phyloP scores from a whole-genome alignment of 2,329 filamentous ascomycete species.

The Sporothrix pseudoabietina region DNA sequence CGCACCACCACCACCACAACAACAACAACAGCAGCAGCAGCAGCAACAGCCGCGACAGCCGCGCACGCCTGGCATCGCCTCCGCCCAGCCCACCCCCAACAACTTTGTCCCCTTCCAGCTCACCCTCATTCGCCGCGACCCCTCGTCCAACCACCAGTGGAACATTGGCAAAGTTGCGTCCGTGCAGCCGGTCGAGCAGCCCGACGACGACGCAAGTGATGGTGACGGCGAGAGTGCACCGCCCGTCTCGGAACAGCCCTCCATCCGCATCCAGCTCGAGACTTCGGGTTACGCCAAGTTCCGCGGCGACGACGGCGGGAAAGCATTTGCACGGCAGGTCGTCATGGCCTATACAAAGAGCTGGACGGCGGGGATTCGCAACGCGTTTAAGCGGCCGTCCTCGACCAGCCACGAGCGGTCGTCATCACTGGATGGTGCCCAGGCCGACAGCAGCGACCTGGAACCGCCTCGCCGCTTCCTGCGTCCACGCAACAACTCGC shows the following conservation, averaged over 20 bases:
- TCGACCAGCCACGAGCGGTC: not conserved
- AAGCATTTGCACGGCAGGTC: conserved; percentile 55
- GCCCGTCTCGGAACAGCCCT: conserved; percentile 39
- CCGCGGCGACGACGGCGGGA: conserved; percentile 40
- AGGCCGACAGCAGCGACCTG: not conserved
- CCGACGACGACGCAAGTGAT: conserved; percentile 32
- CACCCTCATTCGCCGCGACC: conserved; percentile 73
- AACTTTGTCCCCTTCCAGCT: conserved; percentile 53
- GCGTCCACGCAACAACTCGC: conserved; percentile 20
- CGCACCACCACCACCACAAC: not conserved
- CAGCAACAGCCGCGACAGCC: not conserved
- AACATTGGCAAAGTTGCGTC: conserved; percentile 70
- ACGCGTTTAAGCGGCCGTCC: conserved; percentile 45
- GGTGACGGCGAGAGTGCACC: not conserved
- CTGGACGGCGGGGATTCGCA: conserved; percentile 51
- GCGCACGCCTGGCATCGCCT: conserved; percentile 42
- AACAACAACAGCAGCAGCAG: not conserved
- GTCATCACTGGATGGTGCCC: not conserved
- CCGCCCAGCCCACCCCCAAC: conserved; percentile 38
- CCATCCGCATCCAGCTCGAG: conserved; percentile 57
- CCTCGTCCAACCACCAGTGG: conserved; percentile 69
- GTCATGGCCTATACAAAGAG: conserved; percentile 59
- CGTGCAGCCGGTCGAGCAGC: conserved; percentile 44
- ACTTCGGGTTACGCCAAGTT: conserved; percentile 62
- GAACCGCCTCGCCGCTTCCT: not conserved